phyloP scores from a whole-genome alignment of 768 basidiomycete species.

The Hortiboletus campestris region DNA sequence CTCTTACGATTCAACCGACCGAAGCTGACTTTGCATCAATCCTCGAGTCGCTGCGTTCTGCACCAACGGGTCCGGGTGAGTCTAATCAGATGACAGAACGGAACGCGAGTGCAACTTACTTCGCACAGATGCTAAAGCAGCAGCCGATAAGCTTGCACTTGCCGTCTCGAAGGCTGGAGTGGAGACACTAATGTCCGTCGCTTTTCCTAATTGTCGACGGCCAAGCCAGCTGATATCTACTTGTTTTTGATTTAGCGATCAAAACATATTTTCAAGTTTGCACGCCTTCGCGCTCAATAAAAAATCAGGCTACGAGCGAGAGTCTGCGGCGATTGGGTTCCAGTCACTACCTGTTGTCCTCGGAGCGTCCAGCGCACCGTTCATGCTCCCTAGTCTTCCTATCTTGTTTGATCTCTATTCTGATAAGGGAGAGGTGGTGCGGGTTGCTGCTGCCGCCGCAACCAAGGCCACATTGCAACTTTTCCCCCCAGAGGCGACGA shows the following conservation, averaged over 20 bases:
- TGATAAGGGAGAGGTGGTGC: conserved; percentile 94
- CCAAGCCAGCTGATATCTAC: conserved; percentile 14
- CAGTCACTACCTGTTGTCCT: conserved; percentile 69
- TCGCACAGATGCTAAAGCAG: conserved; percentile 74
- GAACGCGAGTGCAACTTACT: conserved; percentile 1
- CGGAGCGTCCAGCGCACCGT: conserved; percentile 68
- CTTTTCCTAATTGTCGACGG: conserved; percentile 2
- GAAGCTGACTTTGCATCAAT: conserved; percentile 43
- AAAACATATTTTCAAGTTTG: conserved; percentile 59
- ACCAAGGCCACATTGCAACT: conserved; percentile 82
- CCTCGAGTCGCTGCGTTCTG: conserved; percentile 48
- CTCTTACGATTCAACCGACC: conserved; percentile 45
- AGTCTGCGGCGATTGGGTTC: conserved; percentile 80
- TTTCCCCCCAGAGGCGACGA: conserved; percentile 79
- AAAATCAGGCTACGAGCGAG: conserved; percentile 86
- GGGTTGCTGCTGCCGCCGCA: conserved; percentile 73
- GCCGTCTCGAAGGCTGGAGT: conserved; percentile 64
- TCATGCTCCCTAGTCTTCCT: conserved; percentile 75
- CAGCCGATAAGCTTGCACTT: conserved; percentile 76
- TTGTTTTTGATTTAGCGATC: conserved; percentile 44
- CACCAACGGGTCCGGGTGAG: conserved; percentile 62
- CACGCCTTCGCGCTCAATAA: conserved; percentile 74
- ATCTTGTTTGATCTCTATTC: conserved; percentile 80
- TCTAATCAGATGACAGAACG: conserved; percentile 1
- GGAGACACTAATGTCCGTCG: conserved; percentile 56